phyloP scores from a whole-genome alignment of 768 basidiomycete species.

The Tubosaeta sp. region DNA sequence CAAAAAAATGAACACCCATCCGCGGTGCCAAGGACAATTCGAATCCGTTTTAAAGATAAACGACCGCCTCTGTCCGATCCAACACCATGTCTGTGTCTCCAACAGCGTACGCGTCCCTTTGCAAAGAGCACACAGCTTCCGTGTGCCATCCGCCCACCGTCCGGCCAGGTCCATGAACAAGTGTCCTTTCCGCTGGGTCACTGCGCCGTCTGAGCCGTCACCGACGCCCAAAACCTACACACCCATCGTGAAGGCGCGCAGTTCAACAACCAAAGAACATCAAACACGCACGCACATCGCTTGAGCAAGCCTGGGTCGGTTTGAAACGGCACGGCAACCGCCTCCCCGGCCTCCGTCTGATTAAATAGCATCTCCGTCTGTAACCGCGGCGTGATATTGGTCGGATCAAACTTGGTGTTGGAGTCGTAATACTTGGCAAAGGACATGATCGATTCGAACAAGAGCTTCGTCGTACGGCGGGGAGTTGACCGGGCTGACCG shows the following conservation, averaged over 20 bases:
- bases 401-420: constrained; percentile 16
- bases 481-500: not conserved
- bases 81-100: too few species aligned
- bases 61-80: too few species aligned
- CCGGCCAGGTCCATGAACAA: too few species aligned
- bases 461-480: constrained; percentile 28
- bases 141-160: too few species aligned
- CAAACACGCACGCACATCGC: constrained; percentile 13
- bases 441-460: constrained; percentile 23
- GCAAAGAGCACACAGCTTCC: too few species aligned
- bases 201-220: not conserved
- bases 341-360: constrained; percentile 1
- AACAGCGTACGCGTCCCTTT: too few species aligned
- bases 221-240: not conserved
- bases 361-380: constrained; percentile 19
- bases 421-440: constrained; percentile 19
- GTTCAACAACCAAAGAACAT: not conserved
- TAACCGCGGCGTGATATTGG: constrained; percentile 17
- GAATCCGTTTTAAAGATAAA: too few species aligned
- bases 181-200: not conserved
- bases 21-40: too few species aligned
- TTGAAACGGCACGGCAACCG: not conserved
- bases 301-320: not conserved
- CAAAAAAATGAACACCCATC: too few species aligned
- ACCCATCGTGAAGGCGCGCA: not conserved